A percentile compares a stretch with the other conserved stretches of the same genome.
phyloP scores from a whole-genome alignment of 768 basidiomycete genomes.

The Boletus tylopilopsis region DNA sequence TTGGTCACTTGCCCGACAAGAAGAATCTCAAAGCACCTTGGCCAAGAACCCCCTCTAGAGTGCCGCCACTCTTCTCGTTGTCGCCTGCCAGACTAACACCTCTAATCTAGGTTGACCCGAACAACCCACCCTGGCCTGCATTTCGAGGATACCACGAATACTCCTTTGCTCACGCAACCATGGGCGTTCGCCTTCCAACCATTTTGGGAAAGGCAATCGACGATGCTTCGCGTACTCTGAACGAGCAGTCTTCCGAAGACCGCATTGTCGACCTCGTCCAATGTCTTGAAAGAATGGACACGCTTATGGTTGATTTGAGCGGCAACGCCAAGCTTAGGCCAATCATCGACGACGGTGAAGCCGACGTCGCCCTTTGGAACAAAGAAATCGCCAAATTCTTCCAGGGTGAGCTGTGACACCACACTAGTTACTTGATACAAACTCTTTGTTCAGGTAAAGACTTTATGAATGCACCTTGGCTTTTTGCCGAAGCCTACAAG shows the following conservation, averaged over 20 bases:
- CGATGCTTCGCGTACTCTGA: conserved; percentile 84
- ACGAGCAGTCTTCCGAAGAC: conserved; percentile 81
- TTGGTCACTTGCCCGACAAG: conserved; percentile 72
- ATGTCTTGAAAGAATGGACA: conserved; percentile 88
- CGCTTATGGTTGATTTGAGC: conserved; percentile 83
- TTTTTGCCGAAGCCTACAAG: conserved; percentile 95
- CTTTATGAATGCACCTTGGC: conserved; percentile 95
- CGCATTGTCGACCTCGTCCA: conserved; percentile 76
- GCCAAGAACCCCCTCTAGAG: conserved; percentile 73
- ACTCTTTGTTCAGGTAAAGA: conserved; percentile 56
- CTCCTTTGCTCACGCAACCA: conserved; percentile 87
- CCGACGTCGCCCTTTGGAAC: conserved; percentile 94
- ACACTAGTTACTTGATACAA: neutral
- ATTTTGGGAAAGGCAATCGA: conserved; percentile 96
- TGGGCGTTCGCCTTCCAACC: conserved; percentile 93
- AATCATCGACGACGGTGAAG: conserved; percentile 87
- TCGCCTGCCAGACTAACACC: neutral
- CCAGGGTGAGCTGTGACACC: conserved; percentile 51
- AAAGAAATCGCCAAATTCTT: conserved; percentile 96
- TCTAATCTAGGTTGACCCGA: conserved; percentile 60
- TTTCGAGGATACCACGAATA: conserved; percentile 80
- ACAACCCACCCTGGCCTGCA: conserved; percentile 81
- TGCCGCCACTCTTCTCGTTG: conserved; percentile 22
- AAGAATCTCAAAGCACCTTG: conserved; percentile 68
- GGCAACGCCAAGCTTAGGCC: conserved; percentile 81